Percentiles rank a stretch among this genome's conserved stretches.
phyloP scores from a whole-genome alignment of 306 rosid species.

The Senna siamea region DNA sequence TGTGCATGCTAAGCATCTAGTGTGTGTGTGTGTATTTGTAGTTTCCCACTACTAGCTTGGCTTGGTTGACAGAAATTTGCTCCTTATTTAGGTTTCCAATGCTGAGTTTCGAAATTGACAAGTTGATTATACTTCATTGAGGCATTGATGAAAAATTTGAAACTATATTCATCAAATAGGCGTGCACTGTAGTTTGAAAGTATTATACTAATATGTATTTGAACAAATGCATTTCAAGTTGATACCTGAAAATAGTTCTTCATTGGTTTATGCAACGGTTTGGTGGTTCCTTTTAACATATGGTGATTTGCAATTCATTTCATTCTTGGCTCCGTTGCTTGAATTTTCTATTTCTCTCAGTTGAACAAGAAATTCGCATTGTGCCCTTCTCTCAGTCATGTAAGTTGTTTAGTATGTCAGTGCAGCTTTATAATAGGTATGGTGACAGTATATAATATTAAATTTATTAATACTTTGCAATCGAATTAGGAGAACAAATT shows the following conservation, averaged over 20 bases:
- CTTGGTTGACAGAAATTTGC: neutral
- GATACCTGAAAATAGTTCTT: neutral
- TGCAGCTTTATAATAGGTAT: conserved; percentile 18
- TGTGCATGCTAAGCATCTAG: no score
- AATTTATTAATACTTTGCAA: conserved; percentile 14
- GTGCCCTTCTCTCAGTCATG: neutral
- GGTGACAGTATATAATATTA: conserved; percentile 7
- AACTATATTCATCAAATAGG: no score
- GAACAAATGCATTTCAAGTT: neutral
- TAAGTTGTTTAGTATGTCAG: conserved; percentile 13
- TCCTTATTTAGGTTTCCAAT: conserved; percentile 25
- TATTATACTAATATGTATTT: neutral
- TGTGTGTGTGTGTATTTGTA: no score
- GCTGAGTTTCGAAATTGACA: no score
- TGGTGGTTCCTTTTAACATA: conserved; percentile 21
- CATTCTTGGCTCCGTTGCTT: conserved; percentile 25
- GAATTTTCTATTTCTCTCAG: conserved; percentile 14
- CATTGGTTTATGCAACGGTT: conserved; percentile 1
- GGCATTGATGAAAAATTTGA: no score
- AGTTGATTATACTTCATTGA: no score
- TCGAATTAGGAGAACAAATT: conserved; percentile 1
- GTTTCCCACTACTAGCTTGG: conserved; percentile 18
- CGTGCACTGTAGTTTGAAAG: neutral
- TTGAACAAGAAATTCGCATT: conserved; percentile 18
- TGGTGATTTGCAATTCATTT: conserved; percentile 34